Base-by-base conservation (phyloP, 768 basidiomycete species). In the Mycena rosella region DNA sequence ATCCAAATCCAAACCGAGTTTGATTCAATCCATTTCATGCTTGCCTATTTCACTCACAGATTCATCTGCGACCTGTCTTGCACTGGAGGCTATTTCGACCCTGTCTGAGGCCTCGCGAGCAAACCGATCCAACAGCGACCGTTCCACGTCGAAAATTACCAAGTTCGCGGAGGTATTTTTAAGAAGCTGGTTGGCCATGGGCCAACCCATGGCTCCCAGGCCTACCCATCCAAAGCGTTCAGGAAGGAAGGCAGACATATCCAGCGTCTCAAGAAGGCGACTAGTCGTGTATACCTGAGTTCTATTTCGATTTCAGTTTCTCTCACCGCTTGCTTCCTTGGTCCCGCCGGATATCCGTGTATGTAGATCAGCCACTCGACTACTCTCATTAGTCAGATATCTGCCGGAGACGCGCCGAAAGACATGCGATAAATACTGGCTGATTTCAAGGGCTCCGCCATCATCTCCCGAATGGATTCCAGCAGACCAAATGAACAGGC, bases 191-290 rank as follows among this genome's bases (percentile, higher is more conserved):
- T 70, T 67, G 8, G 81, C 82, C 83, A 84, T 83, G 0, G 82
- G 83, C 69, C 79, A 82, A 4, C 82, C 82, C 83, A 84, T 84
- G 1, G 82, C 82, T 14, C 83, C 83, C 7, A 83, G 73, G 20
- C 82, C 62, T 14, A 84, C 75, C 81, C 80, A 83, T 65, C 82
- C 83, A 59, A 77, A 77, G 27, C 57, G 56, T 55, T 60, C 32
- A 1, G 78, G 78, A 20, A 74, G 20, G n/a, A 56, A 8, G 51
- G 49, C 34, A 51, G 62, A 51, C 75, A 75, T 76, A 44, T 48
- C 32, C 36, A 20, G 48, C 36, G 30, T 57, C 11, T 38, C 29
- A 30, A 32, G 30, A 24, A n/a, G n/a, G n/a, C n/a, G n/a, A 10
- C 45, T 10, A 17, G 5, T 5, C 6, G 30, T 7, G 15, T 11